Percentiles rank a stretch among this genome's conserved stretches.
Evolutionary conservation across 495 filamentous ascomycete species (phyloP).

Genomic region (Trichoderma erinaceum): DNA sequence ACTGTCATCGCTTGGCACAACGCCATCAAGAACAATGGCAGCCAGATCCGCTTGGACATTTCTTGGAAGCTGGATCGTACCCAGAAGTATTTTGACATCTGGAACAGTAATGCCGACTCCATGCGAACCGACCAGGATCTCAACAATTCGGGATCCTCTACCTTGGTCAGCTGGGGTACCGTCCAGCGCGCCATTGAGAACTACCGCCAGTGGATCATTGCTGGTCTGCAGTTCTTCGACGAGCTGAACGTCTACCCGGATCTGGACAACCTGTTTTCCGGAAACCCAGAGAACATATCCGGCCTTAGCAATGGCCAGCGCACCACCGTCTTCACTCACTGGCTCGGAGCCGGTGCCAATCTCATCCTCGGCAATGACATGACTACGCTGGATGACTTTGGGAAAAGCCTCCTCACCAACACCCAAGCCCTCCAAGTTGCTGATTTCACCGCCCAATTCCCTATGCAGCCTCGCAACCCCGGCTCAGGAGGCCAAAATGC

Average conservation of each 20-base stretch:
- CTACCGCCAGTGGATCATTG: constrained; percentile 28
- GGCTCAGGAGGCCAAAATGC: constrained; percentile 19
- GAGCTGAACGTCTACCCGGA: constrained; percentile 26
- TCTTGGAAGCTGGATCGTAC: constrained; percentile 30
- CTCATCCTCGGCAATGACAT: constrained; percentile 29
- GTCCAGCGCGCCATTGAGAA: constrained; percentile 29
- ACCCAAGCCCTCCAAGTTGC: constrained; percentile 20
- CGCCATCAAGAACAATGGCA: constrained; percentile 25
- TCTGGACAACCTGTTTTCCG: constrained; percentile 28
- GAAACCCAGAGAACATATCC: constrained; percentile 21
- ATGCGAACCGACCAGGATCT: constrained; percentile 29
- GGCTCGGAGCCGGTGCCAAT: constrained; percentile 29
- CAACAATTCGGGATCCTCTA: constrained; percentile 20
- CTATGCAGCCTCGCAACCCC: constrained; percentile 18
- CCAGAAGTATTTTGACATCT: constrained; percentile 23
- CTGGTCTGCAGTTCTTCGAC: constrained; percentile 18
- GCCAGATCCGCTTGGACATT: constrained; percentile 26
- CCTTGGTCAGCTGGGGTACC: constrained; percentile 22
- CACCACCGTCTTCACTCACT: constrained; percentile 27
- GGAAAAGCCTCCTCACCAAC: constrained; percentile 21
- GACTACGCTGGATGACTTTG: constrained; percentile 24
- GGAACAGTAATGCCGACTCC: constrained; percentile 24
- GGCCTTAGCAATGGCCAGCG: constrained; percentile 25
- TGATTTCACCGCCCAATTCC: constrained; percentile 21
- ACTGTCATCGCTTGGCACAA: constrained; percentile 20